These are phyloP conservation scores for Cucurbita argyrosperma DNA, from an alignment of 306 rosid species.

Conservation along the genomic window DNA sequence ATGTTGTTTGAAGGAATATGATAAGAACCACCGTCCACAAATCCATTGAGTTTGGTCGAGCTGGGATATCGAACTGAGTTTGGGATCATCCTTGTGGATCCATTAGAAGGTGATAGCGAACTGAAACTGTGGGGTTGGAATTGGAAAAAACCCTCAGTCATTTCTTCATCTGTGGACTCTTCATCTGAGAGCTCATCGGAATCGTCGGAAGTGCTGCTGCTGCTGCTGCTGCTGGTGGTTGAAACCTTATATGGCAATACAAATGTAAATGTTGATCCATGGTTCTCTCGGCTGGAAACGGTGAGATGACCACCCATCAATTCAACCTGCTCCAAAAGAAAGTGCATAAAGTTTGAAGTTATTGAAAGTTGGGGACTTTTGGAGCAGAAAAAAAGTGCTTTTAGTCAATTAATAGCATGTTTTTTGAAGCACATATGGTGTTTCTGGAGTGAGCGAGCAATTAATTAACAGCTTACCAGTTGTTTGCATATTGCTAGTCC, in stretches of 20 bases:
- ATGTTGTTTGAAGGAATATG: conserved; percentile 19
- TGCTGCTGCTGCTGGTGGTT: neutral
- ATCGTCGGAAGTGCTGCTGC: conserved; percentile 46
- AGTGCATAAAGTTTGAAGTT: neutral
- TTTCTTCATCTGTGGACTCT: conserved; percentile 36
- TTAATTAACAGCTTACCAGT: conserved; percentile 34
- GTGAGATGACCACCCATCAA: conserved; percentile 89
- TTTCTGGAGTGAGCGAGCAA: too few relatives aligned
- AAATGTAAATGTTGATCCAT: conserved; percentile 85
- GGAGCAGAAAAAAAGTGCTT: neutral
- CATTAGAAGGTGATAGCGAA: conserved; percentile 66
- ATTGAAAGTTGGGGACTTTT: neutral
- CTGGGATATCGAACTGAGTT: conserved; percentile 25
- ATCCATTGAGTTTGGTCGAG: conserved; percentile 41
- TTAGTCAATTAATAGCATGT: neutral
- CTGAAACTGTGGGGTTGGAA: conserved; percentile 82
- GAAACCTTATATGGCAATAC: conserved; percentile 80
- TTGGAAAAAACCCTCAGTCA: conserved; percentile 63
- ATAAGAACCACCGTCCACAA: conserved; percentile 17
- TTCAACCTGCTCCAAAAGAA: conserved; percentile 54
- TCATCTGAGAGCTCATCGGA: conserved; percentile 53
- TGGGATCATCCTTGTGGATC: conserved; percentile 34
- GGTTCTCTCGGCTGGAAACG: conserved; percentile 62
- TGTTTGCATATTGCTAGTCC: conserved; percentile 98
- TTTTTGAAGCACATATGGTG: neutral